phyloP scores from a whole-genome alignment of 257 asterid genomes.

The Solanum neorickii region DNA sequence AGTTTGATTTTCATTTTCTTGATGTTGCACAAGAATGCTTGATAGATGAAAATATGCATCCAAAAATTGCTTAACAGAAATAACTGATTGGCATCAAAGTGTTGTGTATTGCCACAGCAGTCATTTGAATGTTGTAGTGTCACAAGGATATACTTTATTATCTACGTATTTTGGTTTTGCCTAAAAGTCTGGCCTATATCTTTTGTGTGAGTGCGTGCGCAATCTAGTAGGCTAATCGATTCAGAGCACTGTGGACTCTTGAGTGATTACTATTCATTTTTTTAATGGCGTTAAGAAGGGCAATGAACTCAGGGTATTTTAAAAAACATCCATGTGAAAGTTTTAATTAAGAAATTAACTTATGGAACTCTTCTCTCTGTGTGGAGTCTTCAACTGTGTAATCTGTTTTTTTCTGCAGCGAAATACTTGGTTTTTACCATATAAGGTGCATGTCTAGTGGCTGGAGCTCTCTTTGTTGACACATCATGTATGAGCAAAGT shows the following conservation, averaged over 20 bases:
- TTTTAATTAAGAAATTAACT: neutral
- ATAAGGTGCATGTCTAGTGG: constrained; percentile 19
- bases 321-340: too few species aligned
- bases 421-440: constrained; percentile 27
- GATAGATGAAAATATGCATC: neutral
- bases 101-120: neutral
- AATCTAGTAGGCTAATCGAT: neutral
- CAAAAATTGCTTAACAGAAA: neutral
- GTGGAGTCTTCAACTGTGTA: neutral
- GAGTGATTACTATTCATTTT: neutral
- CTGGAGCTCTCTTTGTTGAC: constrained; percentile 27
- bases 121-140: neutral
- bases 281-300: too few species aligned
- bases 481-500: constrained; percentile 30
- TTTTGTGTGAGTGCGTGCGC: neutral
- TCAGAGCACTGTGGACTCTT: neutral
- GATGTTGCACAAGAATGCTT: neutral
- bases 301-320: too few species aligned
- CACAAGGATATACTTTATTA: neutral
- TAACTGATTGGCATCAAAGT: neutral
- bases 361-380: neutral
- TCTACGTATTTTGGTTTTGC: neutral
- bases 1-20: neutral
- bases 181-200: neutral
- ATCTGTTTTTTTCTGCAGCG: constrained; percentile 20